Percentiles rank a stretch among this genome's conserved stretches.
These are phyloP conservation scores for Pisolithus microcarpus DNA, from an alignment of 768 basidiomycete genomes.

Conservation along the genomic window DNA sequence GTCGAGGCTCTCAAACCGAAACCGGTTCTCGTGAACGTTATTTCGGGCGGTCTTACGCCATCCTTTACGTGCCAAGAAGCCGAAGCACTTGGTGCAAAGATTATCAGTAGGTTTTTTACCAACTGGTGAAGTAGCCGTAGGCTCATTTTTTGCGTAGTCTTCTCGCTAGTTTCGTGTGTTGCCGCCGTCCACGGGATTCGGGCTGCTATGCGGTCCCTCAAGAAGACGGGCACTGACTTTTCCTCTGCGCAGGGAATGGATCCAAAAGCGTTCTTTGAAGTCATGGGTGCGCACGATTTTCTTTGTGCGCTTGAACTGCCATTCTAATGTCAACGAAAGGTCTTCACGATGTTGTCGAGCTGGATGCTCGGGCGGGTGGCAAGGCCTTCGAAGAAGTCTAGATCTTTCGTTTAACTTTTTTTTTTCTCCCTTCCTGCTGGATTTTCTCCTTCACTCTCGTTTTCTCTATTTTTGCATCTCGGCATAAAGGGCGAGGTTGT, in stretches of 20 bases:
- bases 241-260: constrained; percentile 58
- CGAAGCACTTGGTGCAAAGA: constrained; percentile 63
- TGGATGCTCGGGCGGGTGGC: constrained; percentile 54
- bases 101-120: constrained; percentile 53
- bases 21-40: constrained; percentile 75
- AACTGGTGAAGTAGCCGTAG: neutral
- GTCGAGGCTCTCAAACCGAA: constrained; percentile 65
- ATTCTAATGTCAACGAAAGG: constrained; percentile 25
- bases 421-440: neutral
- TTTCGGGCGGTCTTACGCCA: constrained; percentile 71
- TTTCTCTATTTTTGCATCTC: neutral
- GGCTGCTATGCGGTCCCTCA: constrained; percentile 67
- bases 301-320: neutral
- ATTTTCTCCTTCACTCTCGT: neutral
- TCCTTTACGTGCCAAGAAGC: constrained; percentile 66
- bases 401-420: constrained; percentile 2
- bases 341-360: constrained; percentile 44
- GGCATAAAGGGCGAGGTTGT: neutral
- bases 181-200: constrained; percentile 73
- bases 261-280: constrained; percentile 69
- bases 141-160: constrained; percentile 37
- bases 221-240: constrained; percentile 75
- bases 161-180: constrained; percentile 70
- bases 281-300: constrained; percentile 48
- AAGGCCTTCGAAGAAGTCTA: constrained; percentile 49